Evolutionary conservation across 139 green algal genomes (phyloP).

Genomic region (Pycnococcus provasolii): DNA sequence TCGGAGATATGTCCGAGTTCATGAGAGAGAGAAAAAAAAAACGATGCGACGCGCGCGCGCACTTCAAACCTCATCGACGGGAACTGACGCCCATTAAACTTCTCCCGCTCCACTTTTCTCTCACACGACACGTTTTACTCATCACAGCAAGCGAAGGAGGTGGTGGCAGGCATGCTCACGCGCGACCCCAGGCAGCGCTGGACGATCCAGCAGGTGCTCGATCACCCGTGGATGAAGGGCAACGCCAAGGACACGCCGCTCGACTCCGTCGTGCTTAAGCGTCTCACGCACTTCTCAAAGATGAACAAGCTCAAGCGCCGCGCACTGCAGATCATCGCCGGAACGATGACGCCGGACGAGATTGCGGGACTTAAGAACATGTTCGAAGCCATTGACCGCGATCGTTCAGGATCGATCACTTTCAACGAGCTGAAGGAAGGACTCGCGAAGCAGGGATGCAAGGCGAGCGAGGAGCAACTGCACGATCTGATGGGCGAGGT

Average conservation of each 20-base stretch:
- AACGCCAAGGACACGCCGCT: conserved; percentile 56
- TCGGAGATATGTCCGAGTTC: no score
- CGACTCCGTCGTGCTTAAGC: conserved; percentile 66
- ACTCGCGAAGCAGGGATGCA: conserved; percentile 29
- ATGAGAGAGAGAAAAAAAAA: no score
- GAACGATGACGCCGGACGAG: conserved; percentile 38
- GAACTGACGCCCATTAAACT: no score
- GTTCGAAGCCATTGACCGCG: conserved; percentile 48
- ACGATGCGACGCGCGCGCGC: no score
- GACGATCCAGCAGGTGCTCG: conserved; percentile 31
- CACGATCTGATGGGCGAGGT: conserved; percentile 58
- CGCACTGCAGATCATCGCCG: conserved; percentile 69
- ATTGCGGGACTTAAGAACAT: conserved; percentile 45
- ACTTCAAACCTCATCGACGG: no score
- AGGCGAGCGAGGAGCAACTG: conserved; percentile 44
- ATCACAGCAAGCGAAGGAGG: conserved; percentile 23
- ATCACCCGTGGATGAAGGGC: conserved; percentile 86
- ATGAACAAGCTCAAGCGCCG: conserved; percentile 96
- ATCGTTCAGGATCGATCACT: conserved; percentile 46
- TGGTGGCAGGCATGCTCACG: conserved; percentile 39
- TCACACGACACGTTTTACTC: no score
- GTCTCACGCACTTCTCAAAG: conserved; percentile 78
- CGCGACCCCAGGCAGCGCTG: conserved; percentile 59
- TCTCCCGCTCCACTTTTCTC: no score
- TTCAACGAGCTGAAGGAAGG: conserved; percentile 43